phyloP scores from a whole-genome alignment of 371 early-diverging fungal species.

The Smittium mucronatum region DNA sequence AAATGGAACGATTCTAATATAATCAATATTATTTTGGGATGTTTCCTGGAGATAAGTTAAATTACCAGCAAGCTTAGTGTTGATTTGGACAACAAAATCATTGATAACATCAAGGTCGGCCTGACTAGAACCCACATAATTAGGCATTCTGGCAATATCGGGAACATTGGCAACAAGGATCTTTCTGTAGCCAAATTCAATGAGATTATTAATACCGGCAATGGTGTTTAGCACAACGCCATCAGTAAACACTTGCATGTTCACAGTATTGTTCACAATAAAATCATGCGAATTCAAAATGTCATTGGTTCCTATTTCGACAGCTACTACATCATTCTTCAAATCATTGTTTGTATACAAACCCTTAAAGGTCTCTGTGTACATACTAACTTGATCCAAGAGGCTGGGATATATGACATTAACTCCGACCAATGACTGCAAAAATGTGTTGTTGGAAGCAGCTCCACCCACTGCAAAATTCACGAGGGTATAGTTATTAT shows the following conservation, averaged over 20 bases:
- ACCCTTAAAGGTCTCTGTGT: neutral
- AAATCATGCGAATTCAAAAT: neutral
- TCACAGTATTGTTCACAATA: neutral
- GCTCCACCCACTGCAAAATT: constrained; percentile 6
- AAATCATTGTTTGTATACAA: neutral
- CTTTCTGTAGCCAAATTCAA: constrained; percentile 10
- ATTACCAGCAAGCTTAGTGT: neutral
- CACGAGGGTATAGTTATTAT: neutral
- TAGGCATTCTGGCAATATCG: constrained; percentile 8
- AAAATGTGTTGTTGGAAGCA: constrained; percentile 11
- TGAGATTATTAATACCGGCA: constrained; percentile 3
- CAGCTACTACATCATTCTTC: neutral
- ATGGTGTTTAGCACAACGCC: neutral
- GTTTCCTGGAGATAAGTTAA: neutral
- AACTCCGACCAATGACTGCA: neutral
- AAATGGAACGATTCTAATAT: neutral
- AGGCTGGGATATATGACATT: constrained; percentile 12
- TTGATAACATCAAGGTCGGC: neutral
- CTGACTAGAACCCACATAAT: neutral
- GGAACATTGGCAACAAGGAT: constrained; percentile 15
- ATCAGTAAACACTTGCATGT: neutral
- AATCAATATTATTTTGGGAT: neutral
- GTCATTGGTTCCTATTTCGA: neutral
- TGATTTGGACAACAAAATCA: neutral
- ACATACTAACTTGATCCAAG: constrained; percentile 13